These are phyloP conservation scores for Alternaria sp. DNA, from an alignment of 2,329 filamentous ascomycete species.

Conservation along the genomic window DNA sequence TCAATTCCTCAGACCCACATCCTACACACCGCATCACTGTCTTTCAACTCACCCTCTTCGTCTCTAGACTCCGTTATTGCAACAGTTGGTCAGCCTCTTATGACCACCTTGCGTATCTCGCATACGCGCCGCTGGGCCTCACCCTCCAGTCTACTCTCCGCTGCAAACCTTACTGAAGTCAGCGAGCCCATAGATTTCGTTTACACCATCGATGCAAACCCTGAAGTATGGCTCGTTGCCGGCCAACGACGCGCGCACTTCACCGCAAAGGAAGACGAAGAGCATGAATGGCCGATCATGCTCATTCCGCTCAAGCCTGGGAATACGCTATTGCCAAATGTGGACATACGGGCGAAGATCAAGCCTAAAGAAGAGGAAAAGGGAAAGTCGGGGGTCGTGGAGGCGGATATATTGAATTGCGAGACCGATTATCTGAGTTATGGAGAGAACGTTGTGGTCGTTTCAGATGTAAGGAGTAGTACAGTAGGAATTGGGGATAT, in stretches of 20 bases:
- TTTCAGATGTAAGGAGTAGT: conserved; percentile 73
- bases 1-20: conserved; percentile 85
- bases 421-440: conserved; percentile 84
- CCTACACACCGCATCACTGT: conserved; percentile 79
- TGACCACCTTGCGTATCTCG: conserved; percentile 66
- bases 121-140: conserved; percentile 64
- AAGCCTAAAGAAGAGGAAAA: conserved; percentile 37
- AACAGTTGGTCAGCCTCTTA: conserved; percentile 70
- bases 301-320: conserved; percentile 83
- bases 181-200: conserved; percentile 73
- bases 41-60: conserved; percentile 55
- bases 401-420: conserved; percentile 58
- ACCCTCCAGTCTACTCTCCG: conserved; percentile 29
- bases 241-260: conserved; percentile 84
- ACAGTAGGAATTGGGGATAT: conserved; percentile 55
- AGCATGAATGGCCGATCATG: conserved; percentile 69
- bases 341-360: conserved; percentile 76
- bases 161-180: conserved; percentile 37
- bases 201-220: conserved; percentile 79
- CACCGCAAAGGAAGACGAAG: conserved; percentile 60
- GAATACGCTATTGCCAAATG: conserved; percentile 75
- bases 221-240: conserved; percentile 84
- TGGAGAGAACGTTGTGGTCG: conserved; percentile 78
- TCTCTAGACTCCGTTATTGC: conserved; percentile 51
- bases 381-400: conserved; percentile 14